These are phyloP conservation scores for Monosporascus sp. DNA, from an alignment of 2,329 filamentous ascomycete species.

Conservation along the genomic window DNA sequence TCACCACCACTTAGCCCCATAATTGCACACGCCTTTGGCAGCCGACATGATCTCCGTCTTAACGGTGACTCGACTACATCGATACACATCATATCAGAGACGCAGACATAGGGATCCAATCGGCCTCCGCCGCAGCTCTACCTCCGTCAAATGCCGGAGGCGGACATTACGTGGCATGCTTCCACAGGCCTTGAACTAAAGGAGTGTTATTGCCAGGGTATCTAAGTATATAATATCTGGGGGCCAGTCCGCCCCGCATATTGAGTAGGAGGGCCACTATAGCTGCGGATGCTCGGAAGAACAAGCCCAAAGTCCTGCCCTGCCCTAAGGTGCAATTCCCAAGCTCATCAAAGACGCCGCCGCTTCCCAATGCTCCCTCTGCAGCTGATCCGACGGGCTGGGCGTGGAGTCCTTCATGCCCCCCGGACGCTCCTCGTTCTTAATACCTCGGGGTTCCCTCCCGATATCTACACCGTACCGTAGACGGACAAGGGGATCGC, in stretches of 20 bases:
- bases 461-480: constrained; percentile 12
- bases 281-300: no score
- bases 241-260: no score
- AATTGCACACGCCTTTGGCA: no score
- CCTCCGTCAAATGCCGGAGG: no score
- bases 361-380: constrained; percentile 18
- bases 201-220: not conserved
- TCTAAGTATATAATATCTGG: not conserved
- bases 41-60: no score
- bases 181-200: not conserved
- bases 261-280: no score
- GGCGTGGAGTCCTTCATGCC: constrained; percentile 19
- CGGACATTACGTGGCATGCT: not conserved
- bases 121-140: no score
- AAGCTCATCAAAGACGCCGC: constrained; percentile 13
- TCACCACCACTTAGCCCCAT: no score
- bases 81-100: no score
- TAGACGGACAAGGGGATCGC: constrained; percentile 20
- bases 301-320: no score
- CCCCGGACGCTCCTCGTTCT: constrained; percentile 4
- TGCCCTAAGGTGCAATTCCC: not conserved
- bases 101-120: no score
- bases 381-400: constrained; percentile 27
- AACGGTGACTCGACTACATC: no score
- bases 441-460: constrained; percentile 1